A percentile compares a stretch with the other conserved stretches of the same genome.
Evolutionary conservation across 2,329 filamentous ascomycete species (phyloP).

Genomic region (Hypoxylon sp.): DNA sequence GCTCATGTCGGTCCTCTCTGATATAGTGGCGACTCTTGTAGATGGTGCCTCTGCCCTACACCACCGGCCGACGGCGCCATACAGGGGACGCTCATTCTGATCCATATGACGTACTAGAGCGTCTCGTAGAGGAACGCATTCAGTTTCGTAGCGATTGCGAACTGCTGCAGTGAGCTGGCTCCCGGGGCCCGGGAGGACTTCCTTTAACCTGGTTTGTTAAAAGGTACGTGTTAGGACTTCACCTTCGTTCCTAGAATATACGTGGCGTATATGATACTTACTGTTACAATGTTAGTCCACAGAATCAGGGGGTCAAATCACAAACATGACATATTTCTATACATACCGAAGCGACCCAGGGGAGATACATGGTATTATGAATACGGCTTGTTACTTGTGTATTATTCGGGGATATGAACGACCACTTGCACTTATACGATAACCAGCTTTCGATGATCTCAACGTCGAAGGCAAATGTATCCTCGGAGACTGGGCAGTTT

Average conservation of each 20-base stretch:
- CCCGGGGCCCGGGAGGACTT: neutral
- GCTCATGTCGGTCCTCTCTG: neutral
- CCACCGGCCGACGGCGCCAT: neutral
- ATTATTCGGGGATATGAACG: neutral
- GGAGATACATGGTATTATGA: neutral
- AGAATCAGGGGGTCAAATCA: neutral
- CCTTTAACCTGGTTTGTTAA: neutral
- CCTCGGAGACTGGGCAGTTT: neutral
- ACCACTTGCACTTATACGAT: neutral
- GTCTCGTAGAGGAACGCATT: neutral
- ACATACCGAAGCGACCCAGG: neutral
- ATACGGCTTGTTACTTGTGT: rapidly evolving
- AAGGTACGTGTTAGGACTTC: neutral
- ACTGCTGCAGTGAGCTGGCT: neutral
- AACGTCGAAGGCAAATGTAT: neutral
- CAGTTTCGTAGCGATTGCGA: neutral
- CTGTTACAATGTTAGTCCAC: neutral
- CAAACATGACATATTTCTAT: neutral
- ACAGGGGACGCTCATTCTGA: too few relatives aligned
- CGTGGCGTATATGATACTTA: neutral
- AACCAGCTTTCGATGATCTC: constrained; percentile 19
- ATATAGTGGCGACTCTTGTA: neutral
- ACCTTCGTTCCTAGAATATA: neutral
- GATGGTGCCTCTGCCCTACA: neutral
- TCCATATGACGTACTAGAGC: neutral